phyloP scores from a whole-genome alignment of 2,329 filamentous ascomycete genomes.

The Pseudogymnoascus sp. region DNA sequence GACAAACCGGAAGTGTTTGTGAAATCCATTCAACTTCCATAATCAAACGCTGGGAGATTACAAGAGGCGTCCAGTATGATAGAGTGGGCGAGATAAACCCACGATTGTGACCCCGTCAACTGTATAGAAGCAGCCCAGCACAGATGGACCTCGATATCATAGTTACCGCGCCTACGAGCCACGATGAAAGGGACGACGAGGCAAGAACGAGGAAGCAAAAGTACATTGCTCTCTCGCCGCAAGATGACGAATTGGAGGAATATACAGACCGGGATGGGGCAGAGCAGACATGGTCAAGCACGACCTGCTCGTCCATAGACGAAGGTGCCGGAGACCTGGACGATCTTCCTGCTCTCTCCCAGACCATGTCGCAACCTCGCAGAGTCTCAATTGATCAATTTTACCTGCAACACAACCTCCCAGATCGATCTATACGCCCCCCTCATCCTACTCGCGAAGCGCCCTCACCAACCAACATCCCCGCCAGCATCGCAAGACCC shows the following conservation, averaged over 20 bases:
- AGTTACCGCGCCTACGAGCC: neutral
- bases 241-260: neutral
- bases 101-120: neutral
- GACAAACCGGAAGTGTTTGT: neutral
- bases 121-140: neutral
- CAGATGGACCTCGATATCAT: slow-evolving; percentile 5
- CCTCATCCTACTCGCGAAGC: neutral
- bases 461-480: neutral
- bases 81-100: neutral
- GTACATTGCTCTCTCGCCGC: neutral
- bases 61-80: neutral
- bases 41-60: neutral
- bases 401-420: neutral
- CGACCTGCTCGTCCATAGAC: neutral
- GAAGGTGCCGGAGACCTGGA: neutral
- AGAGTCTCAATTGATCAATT: slow-evolving; percentile 1
- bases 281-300: neutral
- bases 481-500: no score
- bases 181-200: neutral
- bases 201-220: neutral
- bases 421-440: neutral
- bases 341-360: neutral
- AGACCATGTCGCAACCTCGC: neutral
- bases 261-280: neutral
- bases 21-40: neutral